Base-by-base conservation (phyloP, 306 rosid genomes). In the Geum urbanum region DNA sequence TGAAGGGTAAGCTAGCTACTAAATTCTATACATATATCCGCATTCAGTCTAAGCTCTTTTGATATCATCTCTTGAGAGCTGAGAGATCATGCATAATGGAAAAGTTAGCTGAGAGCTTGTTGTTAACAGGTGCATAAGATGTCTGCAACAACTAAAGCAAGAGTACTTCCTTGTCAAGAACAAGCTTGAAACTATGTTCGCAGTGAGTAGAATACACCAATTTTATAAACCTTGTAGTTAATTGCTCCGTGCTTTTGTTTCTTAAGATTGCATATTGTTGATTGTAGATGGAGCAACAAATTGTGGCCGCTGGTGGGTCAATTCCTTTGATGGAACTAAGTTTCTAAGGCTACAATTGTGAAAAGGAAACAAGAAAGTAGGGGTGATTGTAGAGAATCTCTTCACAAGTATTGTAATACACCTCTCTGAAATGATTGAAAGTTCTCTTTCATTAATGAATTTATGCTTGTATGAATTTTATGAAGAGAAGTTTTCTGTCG, bases 251-350 rank as follows among this genome's bases (percentile, higher is more conserved):
- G 8, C 32, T 20, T n/a, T 46, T 45, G 35, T 51, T 43, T 14
- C 56, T 5, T 4, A 55, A 63, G 72, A 16, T 24, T 62, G 16
- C 37, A 40, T 18, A 43, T 83, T 19, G 68, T 44, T 64, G 44
- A 22, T 73, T 95, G 84, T 91, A 95, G 99, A 85, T 91, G 66
- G 99, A 95, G 85, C 92, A 86, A 64, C 97, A 88, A 78, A 91
- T 95, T 76, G 81, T 87, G 75, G 86, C 87, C 69, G 99, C 96
- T 70, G 99, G 99, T 55, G 99, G 99, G 66, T 84, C 96, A 71
- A 85, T 95, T 72, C 97, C 97, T 24, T 65, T 74, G 78, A 46
- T 71, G 72, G 92, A 91, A 73, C 75, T 78, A 68, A 49, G 85
- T 70, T 84, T 81, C 80, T 87, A 58, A 83, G 59, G 53, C 60